Evolutionary conservation across 495 filamentous ascomycete species (phyloP).

Genomic region (Aspergillus indologenus): DNA sequence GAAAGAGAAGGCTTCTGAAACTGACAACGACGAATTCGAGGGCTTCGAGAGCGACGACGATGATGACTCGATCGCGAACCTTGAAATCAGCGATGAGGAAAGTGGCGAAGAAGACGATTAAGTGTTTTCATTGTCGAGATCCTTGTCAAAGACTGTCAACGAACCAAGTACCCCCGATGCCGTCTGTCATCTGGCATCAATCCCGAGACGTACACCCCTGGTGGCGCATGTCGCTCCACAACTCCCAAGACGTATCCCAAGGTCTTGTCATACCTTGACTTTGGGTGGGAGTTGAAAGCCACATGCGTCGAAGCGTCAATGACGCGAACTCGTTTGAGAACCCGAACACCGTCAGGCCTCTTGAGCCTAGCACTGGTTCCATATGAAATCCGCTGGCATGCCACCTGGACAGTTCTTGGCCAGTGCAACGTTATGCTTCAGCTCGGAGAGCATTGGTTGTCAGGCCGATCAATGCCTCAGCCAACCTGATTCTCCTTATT

Average conservation of each 20-base stretch:
- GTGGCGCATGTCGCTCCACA: background rate
- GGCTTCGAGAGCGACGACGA: conserved; percentile 36
- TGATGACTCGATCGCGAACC: conserved; percentile 42
- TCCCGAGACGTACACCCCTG: background rate
- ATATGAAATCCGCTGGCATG: conserved; percentile 18
- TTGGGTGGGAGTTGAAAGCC: background rate
- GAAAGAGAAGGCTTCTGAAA: conserved; percentile 25
- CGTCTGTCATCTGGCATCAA: background rate
- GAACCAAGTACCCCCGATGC: background rate
- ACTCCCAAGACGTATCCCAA: background rate
- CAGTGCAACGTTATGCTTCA: conserved; percentile 8
- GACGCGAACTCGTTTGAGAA: conserved; percentile 5
- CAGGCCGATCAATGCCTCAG: background rate
- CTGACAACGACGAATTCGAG: conserved; percentile 35
- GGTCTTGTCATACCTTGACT: background rate
- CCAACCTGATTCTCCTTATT: conserved; percentile 5
- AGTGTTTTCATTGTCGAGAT: conserved; percentile 6
- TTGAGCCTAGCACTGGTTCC: conserved; percentile 15
- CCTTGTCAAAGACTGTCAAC: background rate
- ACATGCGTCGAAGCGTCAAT: background rate
- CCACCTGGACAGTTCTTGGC: conserved; percentile 9
- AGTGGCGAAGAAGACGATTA: conserved; percentile 43
- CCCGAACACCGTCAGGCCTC: conserved; percentile 8
- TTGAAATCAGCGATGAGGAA: conserved; percentile 44
- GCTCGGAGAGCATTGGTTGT: background rate